phyloP scores from a whole-genome alignment of 2,329 filamentous ascomycete species.

The Trichoderma sp. region DNA sequence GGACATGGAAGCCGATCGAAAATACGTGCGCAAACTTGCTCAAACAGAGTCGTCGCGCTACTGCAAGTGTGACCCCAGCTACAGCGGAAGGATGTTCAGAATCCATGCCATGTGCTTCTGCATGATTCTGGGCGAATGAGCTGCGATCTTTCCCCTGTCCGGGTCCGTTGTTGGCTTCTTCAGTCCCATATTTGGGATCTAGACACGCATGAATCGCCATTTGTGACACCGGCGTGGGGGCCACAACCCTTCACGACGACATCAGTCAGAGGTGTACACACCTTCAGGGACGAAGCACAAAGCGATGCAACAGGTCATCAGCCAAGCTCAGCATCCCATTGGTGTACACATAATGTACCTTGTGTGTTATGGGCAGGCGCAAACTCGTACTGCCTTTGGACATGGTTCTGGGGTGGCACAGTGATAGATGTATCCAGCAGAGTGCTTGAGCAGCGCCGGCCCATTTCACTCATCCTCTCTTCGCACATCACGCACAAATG shows the following conservation, averaged over 20 bases:
- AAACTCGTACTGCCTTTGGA: background rate
- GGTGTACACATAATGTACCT: background rate
- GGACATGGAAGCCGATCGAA: background rate
- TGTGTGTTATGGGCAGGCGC: background rate
- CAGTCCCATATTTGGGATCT: background rate
- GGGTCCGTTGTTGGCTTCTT: background rate
- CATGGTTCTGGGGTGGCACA: background rate
- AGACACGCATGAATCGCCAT: background rate
- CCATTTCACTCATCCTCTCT: background rate
- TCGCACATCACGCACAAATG: background rate
- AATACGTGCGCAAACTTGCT: background rate
- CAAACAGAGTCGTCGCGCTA: background rate
- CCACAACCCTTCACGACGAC: background rate
- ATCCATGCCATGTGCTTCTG: background rate
- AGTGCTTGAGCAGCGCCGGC: background rate
- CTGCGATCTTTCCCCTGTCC: background rate
- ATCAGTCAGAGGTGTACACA: background rate
- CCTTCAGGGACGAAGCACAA: background rate
- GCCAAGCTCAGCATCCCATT: background rate
- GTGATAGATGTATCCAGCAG: background rate
- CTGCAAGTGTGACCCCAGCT: background rate
- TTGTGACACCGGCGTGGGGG: background rate
- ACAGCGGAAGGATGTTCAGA: background rate
- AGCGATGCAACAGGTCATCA: no score
- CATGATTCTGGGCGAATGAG: background rate